Evolutionary conservation across 148 eudicot species (phyloP).

Genomic region (Rhododendron ferrugineum): DNA sequence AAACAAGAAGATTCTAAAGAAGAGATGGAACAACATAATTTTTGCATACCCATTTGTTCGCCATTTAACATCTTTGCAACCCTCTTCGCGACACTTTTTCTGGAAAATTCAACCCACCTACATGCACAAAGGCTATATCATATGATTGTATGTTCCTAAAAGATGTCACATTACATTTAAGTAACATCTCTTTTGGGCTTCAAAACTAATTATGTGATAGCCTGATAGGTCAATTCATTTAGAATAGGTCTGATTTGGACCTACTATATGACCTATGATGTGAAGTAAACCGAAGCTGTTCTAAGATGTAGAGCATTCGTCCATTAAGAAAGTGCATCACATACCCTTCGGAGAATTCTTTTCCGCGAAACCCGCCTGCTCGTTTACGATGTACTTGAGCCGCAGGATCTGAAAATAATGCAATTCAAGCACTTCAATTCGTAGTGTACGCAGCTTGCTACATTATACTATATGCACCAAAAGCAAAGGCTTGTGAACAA

Average conservation of each 20-base stretch:
- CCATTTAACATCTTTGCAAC: slow-evolving; percentile 77
- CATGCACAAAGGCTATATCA: slow-evolving; percentile 20
- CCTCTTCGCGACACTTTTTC: slow-evolving; percentile 68
- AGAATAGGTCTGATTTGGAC: not conserved
- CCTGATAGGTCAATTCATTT: not conserved
- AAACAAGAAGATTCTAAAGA: not conserved
- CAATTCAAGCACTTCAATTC: not conserved
- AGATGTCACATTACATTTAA: not conserved
- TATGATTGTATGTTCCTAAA: not conserved
- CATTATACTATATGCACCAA: not conserved
- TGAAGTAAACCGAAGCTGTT: not conserved
- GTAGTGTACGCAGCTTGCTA: not conserved
- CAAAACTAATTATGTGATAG: not conserved
- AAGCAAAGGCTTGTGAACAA: not conserved
- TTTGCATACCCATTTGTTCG: slow-evolving; percentile 65
- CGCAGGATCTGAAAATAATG: slow-evolving; percentile 48
- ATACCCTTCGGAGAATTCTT: slow-evolving; percentile 87
- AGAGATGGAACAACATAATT: not conserved
- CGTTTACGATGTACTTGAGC: slow-evolving; percentile 47
- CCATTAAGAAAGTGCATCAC: not conserved
- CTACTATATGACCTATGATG: not conserved
- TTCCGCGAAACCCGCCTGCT: slow-evolving; percentile 82
- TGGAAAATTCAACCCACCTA: slow-evolving; percentile 94
- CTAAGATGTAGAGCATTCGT: not conserved
- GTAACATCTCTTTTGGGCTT: not conserved